Evolutionary conservation across 306 rosid species (phyloP), one percentile per base, ranked within the genome.

Genomic region (Dalbergia cochinchinensis): DNA sequence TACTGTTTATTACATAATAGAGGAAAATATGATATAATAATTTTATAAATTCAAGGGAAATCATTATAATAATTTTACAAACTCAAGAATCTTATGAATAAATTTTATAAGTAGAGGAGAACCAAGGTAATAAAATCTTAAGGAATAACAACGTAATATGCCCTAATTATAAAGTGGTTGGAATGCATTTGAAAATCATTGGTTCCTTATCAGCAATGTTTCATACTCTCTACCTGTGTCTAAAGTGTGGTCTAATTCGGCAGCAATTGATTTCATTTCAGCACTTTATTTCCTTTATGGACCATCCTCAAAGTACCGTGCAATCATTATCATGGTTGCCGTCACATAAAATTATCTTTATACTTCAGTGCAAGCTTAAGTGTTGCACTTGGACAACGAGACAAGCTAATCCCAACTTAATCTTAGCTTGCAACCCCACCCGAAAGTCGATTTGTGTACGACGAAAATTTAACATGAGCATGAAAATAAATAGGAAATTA

Each of bases 201-300:
- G 8, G 41, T 60, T 22, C n/a, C 65, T 20, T 59, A 13, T 59
- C 58, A 42, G 78, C 18, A 53, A 19, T 58, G 65, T 15, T n/a
- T 12, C 42, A 14, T 73, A 19, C 31, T 26, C 31, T 26, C 31
- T 26, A 26, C 13, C 11, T 78, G 47, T 78, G 69, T 78, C 82
- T 78, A 44, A 78, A 57, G 50, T 68, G 69, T 44, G 48, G 69
- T 78, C 76, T 31, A 55, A 22, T n/a, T 78, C 61, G 57, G 20
- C 42, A 15, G 57, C 67, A 66, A n/a, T 45, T 65, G 22, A 54
- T 39, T 65, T 64, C 34, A 60, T 26, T 7, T 9, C 13, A 54
- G 10, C 60, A 54, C 41, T 45, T 54, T 71, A 54, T 71, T 71
- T 53, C 12, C 34, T 13, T 10, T 11, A 18, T 35, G 26, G 33